Evolutionary conservation across 1,139 yeast genomes (phyloP), one percentile per base, ranked within the genome.

Genomic region (Blastobotrys malaysiensis): DNA sequence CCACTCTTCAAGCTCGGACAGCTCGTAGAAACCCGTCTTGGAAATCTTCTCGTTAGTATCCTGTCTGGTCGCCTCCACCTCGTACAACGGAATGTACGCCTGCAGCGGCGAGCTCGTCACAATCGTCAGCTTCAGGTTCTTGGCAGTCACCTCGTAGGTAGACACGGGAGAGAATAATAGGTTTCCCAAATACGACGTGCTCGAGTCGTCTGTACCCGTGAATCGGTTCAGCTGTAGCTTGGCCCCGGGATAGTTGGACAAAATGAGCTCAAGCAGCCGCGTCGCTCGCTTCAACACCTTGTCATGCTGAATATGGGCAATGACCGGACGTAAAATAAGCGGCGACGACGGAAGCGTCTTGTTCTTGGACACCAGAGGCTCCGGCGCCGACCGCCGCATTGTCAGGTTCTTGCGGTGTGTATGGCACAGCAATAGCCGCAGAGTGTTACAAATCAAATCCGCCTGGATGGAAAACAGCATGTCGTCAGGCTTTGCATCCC

Each of bases 231-330:
- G 45, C 9, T 49, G 53, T 52, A 63, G 46, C 26, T 52, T 51
- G 20, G 52, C 62, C 18, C 61, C 62, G 7, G 64, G 60, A 24
- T 69, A 62, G 50, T 68, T 63, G 19, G 71, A 69, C 19, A 75
- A 61, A 43, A 75, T 63, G 56, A 76, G 69, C 7, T 75, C 70
- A 20, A 84, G 63, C 2, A 82, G 71, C 43, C 73, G 71, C 13
- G 70, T 61, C 57, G 83, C 70, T 43, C 77, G 72, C 44, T 70
- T 67, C 43, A 83, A 66, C 48, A 79, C 73, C 51, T 77, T 70
- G 60, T 83, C 83, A 63, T 87, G 95, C 55, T 82, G 79, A 54
- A 84, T 77, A 60, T 83, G 85, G 2, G 90, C 89, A 27, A 87
- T 74, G 44, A 87, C 68, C 0, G 95, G 93, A 50, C 88, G 71